Conservation (phyloP, 2,329 filamentous ascomycete genomes). For the Diatrype stigma region DNA sequence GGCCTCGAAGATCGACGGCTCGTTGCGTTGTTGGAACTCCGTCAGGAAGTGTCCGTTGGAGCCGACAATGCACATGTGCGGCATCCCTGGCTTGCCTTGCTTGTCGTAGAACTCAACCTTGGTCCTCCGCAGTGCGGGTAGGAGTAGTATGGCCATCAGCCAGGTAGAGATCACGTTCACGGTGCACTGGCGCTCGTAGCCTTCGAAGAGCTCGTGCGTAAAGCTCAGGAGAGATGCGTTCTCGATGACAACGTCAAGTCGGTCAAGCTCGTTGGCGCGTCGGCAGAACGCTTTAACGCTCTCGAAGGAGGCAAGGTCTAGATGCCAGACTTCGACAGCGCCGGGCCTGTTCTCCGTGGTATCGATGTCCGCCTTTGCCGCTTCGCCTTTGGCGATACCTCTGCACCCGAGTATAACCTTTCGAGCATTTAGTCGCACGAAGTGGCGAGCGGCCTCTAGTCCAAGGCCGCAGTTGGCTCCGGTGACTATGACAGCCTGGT, state of each 20-base stretch:
- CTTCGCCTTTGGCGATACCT: conserved; percentile 16
- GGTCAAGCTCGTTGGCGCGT: not conserved
- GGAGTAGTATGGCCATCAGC: conserved; percentile 36
- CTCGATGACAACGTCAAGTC: conserved; percentile 3
- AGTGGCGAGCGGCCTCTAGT: conserved; percentile 16
- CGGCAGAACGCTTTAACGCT: conserved; percentile 5
- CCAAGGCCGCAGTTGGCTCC: conserved; percentile 18
- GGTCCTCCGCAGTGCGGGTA: conserved; percentile 34
- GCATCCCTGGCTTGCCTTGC: conserved; percentile 2
- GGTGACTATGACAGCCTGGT: conserved; percentile 11
- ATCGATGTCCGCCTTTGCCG: conserved; percentile 2
- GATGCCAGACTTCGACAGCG: conserved; percentile 2
- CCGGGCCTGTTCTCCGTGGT: conserved; percentile 26
- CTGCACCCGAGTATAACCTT: conserved; percentile 37
- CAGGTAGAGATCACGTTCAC: conserved; percentile 45
- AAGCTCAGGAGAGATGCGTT: not conserved
- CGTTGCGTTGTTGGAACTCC: conserved; percentile 28
- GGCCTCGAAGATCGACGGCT: conserved; percentile 27
- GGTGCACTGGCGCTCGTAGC: conserved; percentile 24
- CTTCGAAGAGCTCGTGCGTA: not conserved
- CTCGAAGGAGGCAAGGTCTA: conserved; percentile 4
- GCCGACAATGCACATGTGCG: conserved; percentile 34
- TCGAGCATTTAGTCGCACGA: conserved; percentile 24
- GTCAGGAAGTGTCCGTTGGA: conserved; percentile 32
- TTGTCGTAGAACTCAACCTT: conserved; percentile 13